Evolutionary conservation across 148 eudicot species (phyloP), one percentile per base, ranked within the genome.

Genomic region (Vaccinium vitisidaea): DNA sequence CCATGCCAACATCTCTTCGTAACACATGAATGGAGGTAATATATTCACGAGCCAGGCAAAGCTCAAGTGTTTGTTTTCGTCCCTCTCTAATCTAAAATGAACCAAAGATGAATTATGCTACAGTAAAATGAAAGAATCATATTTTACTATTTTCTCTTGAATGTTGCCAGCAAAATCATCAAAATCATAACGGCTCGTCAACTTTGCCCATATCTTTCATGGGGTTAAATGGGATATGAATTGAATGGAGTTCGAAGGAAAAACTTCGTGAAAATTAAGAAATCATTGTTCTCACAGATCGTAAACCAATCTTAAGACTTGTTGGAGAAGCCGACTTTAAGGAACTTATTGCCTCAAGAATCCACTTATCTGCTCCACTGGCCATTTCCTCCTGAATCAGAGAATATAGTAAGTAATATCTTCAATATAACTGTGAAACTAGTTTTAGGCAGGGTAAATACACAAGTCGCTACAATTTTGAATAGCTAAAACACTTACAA

Each of bases 81-180:
- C 89, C 91, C 78, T 89, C 86, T 84, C 91, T 85, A 16, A 89
- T 87, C 91, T 89, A 67, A 46, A 6, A 18, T 52, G 30, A 4
- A 21, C 50, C 39, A 53, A 30, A 25, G 15, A 67, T 18, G 3
- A 25, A 30, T 55, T 79, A 77, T 0, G 19, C 23, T 39, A 43
- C n/a, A 7, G 52, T 74, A 7, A 74, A 73, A 74, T 18, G 4
- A 43, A 39, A 36, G 13, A 73, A 73, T 0, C 8, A 65, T 11
- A n/a, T 16, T 58, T 58, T 63, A 63, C 71, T 65, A 69, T 16
- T 69, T 30, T 27, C 43, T 12, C 30, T 13, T 30, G 39, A 69
- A 27, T 69, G 39, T 23, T 10, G 71, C 23, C 71, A 65, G 23
- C 71, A 65, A 65, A 61, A 65, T 23, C 14, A 65, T 65, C 71